phyloP scores from a whole-genome alignment of 257 asterid genomes.

The Ehretia macrophylla region DNA sequence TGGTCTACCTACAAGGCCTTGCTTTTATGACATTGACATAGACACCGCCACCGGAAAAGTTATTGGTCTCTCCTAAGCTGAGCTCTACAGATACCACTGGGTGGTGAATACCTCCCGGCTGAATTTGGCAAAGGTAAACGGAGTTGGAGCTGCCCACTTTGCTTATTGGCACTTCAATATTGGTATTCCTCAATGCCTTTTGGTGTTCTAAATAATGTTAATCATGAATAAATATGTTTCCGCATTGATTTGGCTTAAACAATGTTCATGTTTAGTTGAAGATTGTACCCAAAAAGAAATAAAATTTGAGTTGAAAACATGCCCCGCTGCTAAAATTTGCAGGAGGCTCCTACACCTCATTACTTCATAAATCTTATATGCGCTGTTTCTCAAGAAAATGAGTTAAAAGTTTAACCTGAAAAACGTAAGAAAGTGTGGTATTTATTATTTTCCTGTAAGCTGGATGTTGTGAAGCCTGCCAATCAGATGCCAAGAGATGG shows the following conservation, averaged over 20 bases:
- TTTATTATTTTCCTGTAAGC: too few relatives aligned
- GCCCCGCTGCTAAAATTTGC: too few relatives aligned
- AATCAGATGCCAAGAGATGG: too few relatives aligned
- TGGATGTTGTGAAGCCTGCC: too few relatives aligned
- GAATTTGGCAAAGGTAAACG: background rate
- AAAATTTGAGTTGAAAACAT: too few relatives aligned
- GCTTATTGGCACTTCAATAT: background rate
- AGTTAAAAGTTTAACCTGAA: too few relatives aligned
- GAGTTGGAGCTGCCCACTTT: background rate
- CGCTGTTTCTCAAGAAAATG: too few relatives aligned
- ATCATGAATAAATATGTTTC: background rate
- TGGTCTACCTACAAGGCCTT: slow-evolving; percentile 94
- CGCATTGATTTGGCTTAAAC: background rate
- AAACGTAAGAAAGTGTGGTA: too few relatives aligned
- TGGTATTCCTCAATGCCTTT: background rate
- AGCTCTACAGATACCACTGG: background rate
- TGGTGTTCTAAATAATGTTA: slow-evolving; percentile 5
- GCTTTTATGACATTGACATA: slow-evolving; percentile 90
- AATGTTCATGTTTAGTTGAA: background rate
- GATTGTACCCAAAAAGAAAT: background rate
- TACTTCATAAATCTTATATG: too few relatives aligned
- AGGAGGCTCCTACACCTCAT: too few relatives aligned
- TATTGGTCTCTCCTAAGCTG: slow-evolving; percentile 79
- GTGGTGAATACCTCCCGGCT: background rate
- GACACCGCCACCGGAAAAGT: slow-evolving; percentile 81